Base-by-base conservation (phyloP, 805 yeast genomes). In the Pachysolen tannophilus region DNA sequence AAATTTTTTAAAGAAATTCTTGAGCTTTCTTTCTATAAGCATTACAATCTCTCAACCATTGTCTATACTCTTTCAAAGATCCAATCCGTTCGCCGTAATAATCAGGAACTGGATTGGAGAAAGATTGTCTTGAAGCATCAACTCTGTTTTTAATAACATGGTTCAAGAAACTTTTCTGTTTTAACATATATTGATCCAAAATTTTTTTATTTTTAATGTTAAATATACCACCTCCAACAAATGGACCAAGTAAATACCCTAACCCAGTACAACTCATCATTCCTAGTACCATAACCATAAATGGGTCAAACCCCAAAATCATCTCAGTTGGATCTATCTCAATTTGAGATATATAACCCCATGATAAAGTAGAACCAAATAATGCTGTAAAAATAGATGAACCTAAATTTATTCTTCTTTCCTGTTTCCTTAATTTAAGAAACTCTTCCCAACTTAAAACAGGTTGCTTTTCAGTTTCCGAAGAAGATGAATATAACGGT, bases 71-170 rank as follows among this genome's bases (percentile, higher is more conserved):
- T 47, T 75, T 74, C 52, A 90, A 60, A 35, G 94, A 81, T 35
- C 86, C 85, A 42, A 92, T 88, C 59, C 84, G 84, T 62, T 92
- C 98, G 27, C 98, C 98, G 55, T 92, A 92, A 61, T 87, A 92
- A 59, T 92, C 98, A n/a, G 97, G 96, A 31, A 92, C 94, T 10
- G 97, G 97, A 60, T 90, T 92, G 37, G 83, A 72, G 60, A 87
- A 81, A 50, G 87, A 76, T 61, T 88, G 96, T 38, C 82, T 76
- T 14, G 88, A 72, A 15, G 98, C 95, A 62, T 92, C 95, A 20
- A 88, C 97, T 50, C 98, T 71, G 59, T 86, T 82, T 39, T 67
- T 66, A 47, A 72, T 75, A 43, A 92, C 71, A 52, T 76, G 90
- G 44, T 72, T 71, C 54, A 90, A 65, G 48, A 90, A 92, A 26